Evolutionary conservation across 768 basidiomycete species (phyloP).

Genomic region (Russula foetens): DNA sequence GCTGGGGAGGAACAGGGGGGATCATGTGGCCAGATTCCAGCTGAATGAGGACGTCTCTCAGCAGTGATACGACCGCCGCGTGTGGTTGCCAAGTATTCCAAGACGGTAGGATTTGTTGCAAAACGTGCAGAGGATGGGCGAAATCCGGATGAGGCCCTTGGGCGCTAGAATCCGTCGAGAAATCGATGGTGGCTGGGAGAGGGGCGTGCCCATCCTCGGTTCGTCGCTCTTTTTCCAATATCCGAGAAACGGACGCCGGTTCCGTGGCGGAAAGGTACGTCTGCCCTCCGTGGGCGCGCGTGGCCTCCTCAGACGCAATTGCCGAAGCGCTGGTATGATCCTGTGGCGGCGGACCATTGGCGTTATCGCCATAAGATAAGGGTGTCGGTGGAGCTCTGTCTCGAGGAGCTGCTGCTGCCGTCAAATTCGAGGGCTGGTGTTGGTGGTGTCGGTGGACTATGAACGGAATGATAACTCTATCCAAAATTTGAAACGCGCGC

Average conservation of each 20-base stretch:
- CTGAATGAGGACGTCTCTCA: slow-evolving; percentile 39
- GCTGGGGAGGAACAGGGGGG: slow-evolving; percentile 29
- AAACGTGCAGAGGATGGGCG: slow-evolving; percentile 48
- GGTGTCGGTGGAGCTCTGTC: slow-evolving; percentile 23
- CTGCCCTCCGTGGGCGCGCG: not conserved
- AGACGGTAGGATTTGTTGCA: slow-evolving; percentile 54
- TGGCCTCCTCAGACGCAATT: slow-evolving; percentile 18
- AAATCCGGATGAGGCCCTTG: slow-evolving; percentile 36
- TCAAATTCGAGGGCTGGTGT: no score
- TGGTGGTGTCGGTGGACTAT: slow-evolving; percentile 24
- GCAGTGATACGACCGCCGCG: slow-evolving; percentile 35
- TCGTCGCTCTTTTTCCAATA: slow-evolving; percentile 3
- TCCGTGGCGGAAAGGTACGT: not conserved
- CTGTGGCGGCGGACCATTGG: not conserved
- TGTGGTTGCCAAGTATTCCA: slow-evolving; percentile 68
- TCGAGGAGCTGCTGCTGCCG: slow-evolving; percentile 1
- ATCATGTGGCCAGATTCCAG: slow-evolving; percentile 45
- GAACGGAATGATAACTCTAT: slow-evolving; percentile 64
- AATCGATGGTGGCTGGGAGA: not conserved
- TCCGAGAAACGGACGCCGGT: not conserved
- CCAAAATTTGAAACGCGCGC: slow-evolving; percentile 75
- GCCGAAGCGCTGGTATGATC: slow-evolving; percentile 6
- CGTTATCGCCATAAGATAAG: slow-evolving; percentile 23
- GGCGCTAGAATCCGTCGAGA: not conserved
- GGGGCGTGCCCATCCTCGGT: no score